These are phyloP conservation scores for Cystoderma amianthinum DNA, from an alignment of 768 basidiomycete genomes.

Conservation along the genomic window DNA sequence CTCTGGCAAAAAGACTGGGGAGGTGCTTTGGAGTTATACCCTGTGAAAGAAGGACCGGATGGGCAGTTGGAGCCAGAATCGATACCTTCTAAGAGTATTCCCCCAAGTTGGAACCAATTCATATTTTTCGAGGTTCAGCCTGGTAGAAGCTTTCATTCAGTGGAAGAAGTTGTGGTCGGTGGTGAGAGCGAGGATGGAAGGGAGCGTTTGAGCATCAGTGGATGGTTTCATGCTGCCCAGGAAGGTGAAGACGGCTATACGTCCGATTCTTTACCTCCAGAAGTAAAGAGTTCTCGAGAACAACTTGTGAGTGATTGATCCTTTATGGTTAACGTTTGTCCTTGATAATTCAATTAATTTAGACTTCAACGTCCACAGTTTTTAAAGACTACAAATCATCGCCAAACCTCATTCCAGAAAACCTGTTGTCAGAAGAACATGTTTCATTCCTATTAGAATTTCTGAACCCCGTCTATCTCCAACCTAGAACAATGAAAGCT, in stretches of 20 bases:
- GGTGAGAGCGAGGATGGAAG: slow-evolving; percentile 59
- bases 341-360: slow-evolving; percentile 9
- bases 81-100: slow-evolving; percentile 58
- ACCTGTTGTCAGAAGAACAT: slow-evolving; percentile 50
- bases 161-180: slow-evolving; percentile 91
- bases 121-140: slow-evolving; percentile 92
- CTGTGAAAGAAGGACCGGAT: slow-evolving; percentile 50
- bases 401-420: slow-evolving; percentile 43
- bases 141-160: slow-evolving; percentile 91
- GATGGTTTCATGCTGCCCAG: slow-evolving; percentile 95
- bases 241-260: slow-evolving; percentile 87
- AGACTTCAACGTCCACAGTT: slow-evolving; percentile 57
- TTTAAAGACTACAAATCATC: slow-evolving; percentile 49
- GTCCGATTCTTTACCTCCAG: slow-evolving; percentile 33
- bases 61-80: slow-evolving; percentile 65
- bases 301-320: slow-evolving; percentile 82
- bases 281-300: slow-evolving; percentile 77
- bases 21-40: slow-evolving; percentile 91
- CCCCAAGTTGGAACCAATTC: slow-evolving; percentile 87
- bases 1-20: slow-evolving; percentile 89
- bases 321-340: slow-evolving; percentile 11
- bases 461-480: slow-evolving; percentile 88
- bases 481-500: slow-evolving; percentile 70
- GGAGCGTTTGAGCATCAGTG: slow-evolving; percentile 82
- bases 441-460: slow-evolving; percentile 73